Evolutionary conservation across 2,329 filamentous ascomycete species (phyloP).

Genomic region (Penicillium sp.): DNA sequence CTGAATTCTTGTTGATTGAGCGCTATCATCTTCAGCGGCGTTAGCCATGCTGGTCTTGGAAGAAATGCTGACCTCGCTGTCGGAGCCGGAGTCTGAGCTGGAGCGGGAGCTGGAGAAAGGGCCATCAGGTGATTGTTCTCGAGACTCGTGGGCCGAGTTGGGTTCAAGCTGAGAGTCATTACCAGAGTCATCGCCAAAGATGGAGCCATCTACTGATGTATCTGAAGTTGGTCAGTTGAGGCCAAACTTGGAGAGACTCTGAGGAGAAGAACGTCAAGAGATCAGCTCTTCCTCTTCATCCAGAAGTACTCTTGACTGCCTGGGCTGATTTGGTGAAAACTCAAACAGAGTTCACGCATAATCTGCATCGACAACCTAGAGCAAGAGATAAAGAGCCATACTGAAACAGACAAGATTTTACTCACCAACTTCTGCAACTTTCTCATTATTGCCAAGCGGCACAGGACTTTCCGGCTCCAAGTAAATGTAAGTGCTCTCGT

Average conservation of each 20-base stretch:
- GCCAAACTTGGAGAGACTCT: too few species aligned
- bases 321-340: too few species aligned
- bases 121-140: not conserved
- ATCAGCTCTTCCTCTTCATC: too few species aligned
- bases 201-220: not conserved
- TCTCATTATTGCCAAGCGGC: not conserved
- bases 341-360: not conserved
- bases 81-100: not conserved
- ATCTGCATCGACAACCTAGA: too few species aligned
- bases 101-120: not conserved
- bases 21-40: constrained; percentile 1
- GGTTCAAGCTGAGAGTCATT: not conserved
- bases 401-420: not conserved
- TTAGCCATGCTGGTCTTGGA: not conserved
- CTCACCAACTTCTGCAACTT: not conserved
- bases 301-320: too few species aligned
- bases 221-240: not conserved
- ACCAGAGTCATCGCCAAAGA: not conserved
- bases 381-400: not conserved
- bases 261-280: too few species aligned
- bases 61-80: not conserved
- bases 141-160: not conserved
- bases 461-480: not conserved
- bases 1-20: not conserved
- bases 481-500: not conserved